A percentile compares a stretch with the other conserved stretches of the same genome.
phyloP scores from a whole-genome alignment of 2,329 filamentous ascomycete species.

The Cladosporium sp. region DNA sequence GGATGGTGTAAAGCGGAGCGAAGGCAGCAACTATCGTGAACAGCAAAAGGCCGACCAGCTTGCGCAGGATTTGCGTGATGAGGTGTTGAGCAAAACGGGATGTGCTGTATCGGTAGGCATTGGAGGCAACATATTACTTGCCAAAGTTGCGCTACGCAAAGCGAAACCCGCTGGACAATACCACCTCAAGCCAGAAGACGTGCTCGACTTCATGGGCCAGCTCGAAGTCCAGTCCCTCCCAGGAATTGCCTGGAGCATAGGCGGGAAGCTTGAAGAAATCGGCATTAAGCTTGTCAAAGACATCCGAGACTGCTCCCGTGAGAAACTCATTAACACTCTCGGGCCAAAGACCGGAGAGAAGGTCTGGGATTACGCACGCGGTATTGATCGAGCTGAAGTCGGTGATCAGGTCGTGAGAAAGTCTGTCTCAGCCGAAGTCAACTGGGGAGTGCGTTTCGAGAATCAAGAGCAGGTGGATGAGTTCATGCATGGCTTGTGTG shows the following conservation, averaged over 20 bases:
- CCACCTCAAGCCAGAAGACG: conserved; percentile 76
- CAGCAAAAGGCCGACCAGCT: conserved; percentile 73
- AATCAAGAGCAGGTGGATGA: conserved; percentile 90
- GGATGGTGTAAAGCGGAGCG: conserved; percentile 58
- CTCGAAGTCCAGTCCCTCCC: conserved; percentile 78
- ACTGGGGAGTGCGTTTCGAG: conserved; percentile 95
- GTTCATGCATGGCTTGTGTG: conserved; percentile 79
- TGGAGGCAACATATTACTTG: conserved; percentile 81
- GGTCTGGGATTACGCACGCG: conserved; percentile 82
- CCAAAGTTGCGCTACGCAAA: conserved; percentile 83
- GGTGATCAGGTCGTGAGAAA: conserved; percentile 82
- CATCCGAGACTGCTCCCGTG: conserved; percentile 69
- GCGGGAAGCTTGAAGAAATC: conserved; percentile 81
- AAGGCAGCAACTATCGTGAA: conserved; percentile 69
- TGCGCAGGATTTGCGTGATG: conserved; percentile 60
- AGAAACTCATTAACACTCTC: conserved; percentile 65
- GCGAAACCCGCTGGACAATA: conserved; percentile 93
- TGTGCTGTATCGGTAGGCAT: conserved; percentile 92
- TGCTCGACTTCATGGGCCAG: conserved; percentile 69
- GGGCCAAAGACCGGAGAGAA: conserved; percentile 92
- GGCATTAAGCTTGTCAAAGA: conserved; percentile 79
- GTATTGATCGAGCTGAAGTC: conserved; percentile 80
- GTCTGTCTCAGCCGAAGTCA: conserved; percentile 94
- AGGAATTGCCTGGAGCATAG: conserved; percentile 86
- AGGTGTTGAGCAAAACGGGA: conserved; percentile 68